phyloP scores from a whole-genome alignment of 2,329 filamentous ascomycete genomes.

The Ophiostoma pallidulum region DNA sequence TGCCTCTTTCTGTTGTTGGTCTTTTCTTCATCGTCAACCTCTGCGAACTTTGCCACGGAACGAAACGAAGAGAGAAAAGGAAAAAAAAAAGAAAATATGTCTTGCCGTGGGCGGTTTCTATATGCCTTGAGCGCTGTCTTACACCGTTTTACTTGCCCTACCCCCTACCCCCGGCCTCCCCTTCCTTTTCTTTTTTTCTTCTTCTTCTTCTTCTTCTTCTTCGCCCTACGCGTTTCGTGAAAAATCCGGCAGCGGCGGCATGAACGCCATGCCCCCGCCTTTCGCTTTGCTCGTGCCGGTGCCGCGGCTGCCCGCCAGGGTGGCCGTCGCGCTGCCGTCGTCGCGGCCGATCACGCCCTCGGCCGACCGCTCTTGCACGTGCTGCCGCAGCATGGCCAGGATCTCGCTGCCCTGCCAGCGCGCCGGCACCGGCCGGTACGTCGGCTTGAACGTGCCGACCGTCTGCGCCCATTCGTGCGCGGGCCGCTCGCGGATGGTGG shows the following conservation, averaged over 20 bases:
- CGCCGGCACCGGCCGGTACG: constrained; percentile 79
- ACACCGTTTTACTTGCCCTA: no score
- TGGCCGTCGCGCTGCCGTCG: constrained; percentile 22
- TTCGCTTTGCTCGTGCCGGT: constrained; percentile 18
- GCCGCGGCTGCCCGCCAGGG: constrained; percentile 9
- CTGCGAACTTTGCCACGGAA: no score
- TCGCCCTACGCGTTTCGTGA: no score
- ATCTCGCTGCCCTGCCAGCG: constrained; percentile 82
- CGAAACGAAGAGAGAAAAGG: no score
- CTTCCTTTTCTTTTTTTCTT: background rate
- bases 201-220: no score
- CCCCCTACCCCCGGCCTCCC: no score
- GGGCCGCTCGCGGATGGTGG: constrained; percentile 21
- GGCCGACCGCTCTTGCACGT: constrained; percentile 66
- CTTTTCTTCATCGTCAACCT: background rate
- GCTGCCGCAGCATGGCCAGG: constrained; percentile 62
- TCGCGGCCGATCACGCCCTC: constrained; percentile 31
- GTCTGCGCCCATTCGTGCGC: constrained; percentile 95
- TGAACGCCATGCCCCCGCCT: constrained; percentile 48
- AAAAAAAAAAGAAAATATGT: background rate
- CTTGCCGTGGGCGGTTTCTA: no score
- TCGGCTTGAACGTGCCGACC: constrained; percentile 84
- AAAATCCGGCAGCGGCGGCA: constrained; percentile 36
- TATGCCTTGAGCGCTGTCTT: no score
- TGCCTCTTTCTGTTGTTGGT: no score